Evolutionary conservation across 495 filamentous ascomycete genomes (phyloP).

Genomic region (Neurospora pannonica): DNA sequence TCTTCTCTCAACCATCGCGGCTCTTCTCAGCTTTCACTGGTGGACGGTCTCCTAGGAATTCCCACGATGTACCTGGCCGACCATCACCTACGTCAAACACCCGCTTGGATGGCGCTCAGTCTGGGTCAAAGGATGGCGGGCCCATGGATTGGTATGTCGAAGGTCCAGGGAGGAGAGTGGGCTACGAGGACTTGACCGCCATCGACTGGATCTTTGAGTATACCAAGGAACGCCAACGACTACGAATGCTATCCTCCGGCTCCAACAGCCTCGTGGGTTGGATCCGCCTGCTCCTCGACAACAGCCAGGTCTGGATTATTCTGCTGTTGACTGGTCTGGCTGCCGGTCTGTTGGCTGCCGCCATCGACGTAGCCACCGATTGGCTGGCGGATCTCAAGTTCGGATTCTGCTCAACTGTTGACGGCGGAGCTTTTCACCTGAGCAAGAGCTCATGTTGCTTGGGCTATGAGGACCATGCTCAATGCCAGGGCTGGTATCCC

Average conservation of each 20-base stretch:
- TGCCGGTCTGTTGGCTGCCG: conserved; percentile 74
- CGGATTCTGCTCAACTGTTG: conserved; percentile 74
- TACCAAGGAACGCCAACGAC: conserved; percentile 86
- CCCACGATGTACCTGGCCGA: background rate
- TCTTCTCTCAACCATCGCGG: conserved; percentile 40
- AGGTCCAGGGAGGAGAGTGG: conserved; percentile 81
- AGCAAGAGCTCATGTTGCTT: conserved; percentile 88
- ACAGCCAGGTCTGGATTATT: conserved; percentile 84
- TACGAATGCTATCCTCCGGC: conserved; percentile 61
- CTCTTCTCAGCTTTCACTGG: conserved; percentile 50
- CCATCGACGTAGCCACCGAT: conserved; percentile 85
- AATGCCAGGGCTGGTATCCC: conserved; percentile 75
- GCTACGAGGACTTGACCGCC: conserved; percentile 92
- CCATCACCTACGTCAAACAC: background rate
- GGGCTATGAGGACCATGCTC: conserved; percentile 68
- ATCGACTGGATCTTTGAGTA: conserved; percentile 99
- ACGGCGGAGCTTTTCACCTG: conserved; percentile 80
- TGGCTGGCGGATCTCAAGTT: conserved; percentile 92
- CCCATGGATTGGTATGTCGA: conserved; percentile 83
- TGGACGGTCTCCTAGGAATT: conserved; percentile 6
- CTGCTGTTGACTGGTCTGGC: conserved; percentile 66
- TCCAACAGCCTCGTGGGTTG: conserved; percentile 67
- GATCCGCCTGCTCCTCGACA: conserved; percentile 61
- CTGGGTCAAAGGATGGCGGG: conserved; percentile 48
- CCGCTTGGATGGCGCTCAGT: background rate